Conservation (phyloP, 2,329 filamentous ascomycete genomes). For the Phialophora expanda region DNA sequence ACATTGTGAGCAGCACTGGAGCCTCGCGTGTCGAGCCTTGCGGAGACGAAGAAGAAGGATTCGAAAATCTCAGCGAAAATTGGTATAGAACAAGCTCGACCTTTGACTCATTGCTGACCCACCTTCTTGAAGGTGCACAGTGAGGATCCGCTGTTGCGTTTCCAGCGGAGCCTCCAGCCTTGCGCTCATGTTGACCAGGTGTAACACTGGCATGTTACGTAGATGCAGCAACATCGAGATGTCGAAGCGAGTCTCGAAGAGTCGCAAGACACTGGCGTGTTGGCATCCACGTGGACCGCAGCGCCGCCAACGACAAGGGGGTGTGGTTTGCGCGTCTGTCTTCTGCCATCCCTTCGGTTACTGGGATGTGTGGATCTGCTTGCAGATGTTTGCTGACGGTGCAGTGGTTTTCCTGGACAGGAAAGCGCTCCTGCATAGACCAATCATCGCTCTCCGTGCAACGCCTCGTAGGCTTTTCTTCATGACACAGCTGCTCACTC, state of each 20-base stretch:
- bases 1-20: background rate
- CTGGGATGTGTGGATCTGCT: slow-evolving; percentile 3
- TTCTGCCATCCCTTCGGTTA: background rate
- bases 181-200: slow-evolving; percentile 5
- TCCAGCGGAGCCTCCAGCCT: slow-evolving; percentile 15
- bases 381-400: slow-evolving; percentile 12
- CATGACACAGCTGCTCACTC: slow-evolving; percentile 23
- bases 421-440: slow-evolving; percentile 6
- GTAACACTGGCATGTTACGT: slow-evolving; percentile 7
- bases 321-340: background rate
- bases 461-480: background rate
- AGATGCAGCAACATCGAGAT: background rate
- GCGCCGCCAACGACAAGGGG: background rate
- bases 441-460: slow-evolving; percentile 2
- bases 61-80: background rate
- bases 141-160: background rate
- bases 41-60: background rate
- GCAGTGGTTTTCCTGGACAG: slow-evolving; percentile 15
- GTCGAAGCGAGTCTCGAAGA: slow-evolving; percentile 1
- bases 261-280: background rate
- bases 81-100: background rate
- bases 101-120: slow-evolving; percentile 6
- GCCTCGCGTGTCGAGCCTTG: slow-evolving; percentile 1
- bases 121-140: background rate
- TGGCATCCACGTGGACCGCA: background rate